These are phyloP conservation scores for Canariomyces notabilis DNA, from an alignment of 2,329 filamentous ascomycete genomes.

Conservation along the genomic window DNA sequence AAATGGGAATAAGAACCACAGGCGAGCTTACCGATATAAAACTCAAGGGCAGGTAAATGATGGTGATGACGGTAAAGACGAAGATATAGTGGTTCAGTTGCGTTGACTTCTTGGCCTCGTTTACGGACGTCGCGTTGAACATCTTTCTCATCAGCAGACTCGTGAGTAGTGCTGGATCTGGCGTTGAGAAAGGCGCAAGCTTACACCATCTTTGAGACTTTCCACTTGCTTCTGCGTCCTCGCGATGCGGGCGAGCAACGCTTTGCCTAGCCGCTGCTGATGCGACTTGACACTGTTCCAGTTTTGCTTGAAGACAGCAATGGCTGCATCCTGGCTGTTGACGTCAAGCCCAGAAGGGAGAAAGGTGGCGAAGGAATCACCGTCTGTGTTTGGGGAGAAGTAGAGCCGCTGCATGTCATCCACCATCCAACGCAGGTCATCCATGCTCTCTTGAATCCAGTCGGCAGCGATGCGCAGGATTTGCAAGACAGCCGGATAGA, in stretches of 20 bases:
- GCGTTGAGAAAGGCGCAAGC: not conserved
- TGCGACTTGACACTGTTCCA: conserved; percentile 3
- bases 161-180: too few relatives aligned
- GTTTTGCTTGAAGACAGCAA: conserved; percentile 2
- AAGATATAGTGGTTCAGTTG: conserved; percentile 15
- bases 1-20: not conserved
- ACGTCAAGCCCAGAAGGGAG: not conserved
- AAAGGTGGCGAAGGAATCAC: not conserved
- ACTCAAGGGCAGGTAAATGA: conserved; percentile 14
- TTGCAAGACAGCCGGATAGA: conserved; percentile 1
- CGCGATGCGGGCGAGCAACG: conserved; percentile 1
- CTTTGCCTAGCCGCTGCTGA: conserved; percentile 1
- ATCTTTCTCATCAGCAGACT: not conserved
- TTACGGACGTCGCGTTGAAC: conserved; percentile 13
- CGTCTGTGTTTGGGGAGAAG: not conserved
- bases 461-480: conserved; percentile 3
- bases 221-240: not conserved
- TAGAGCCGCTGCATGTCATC: conserved; percentile 8
- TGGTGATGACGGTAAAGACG: conserved; percentile 15
- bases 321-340: not conserved
- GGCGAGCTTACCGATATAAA: conserved; percentile 9
- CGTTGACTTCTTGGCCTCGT: conserved; percentile 11
- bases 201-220: conserved; percentile 2
- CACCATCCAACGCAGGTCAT: conserved; percentile 3
- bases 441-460: conserved; percentile 10